A percentile compares a stretch with the other conserved stretches of the same genome.
These are phyloP conservation scores for Neonectria faginata DNA, from an alignment of 2,329 filamentous ascomycete species.

Conservation along the genomic window DNA sequence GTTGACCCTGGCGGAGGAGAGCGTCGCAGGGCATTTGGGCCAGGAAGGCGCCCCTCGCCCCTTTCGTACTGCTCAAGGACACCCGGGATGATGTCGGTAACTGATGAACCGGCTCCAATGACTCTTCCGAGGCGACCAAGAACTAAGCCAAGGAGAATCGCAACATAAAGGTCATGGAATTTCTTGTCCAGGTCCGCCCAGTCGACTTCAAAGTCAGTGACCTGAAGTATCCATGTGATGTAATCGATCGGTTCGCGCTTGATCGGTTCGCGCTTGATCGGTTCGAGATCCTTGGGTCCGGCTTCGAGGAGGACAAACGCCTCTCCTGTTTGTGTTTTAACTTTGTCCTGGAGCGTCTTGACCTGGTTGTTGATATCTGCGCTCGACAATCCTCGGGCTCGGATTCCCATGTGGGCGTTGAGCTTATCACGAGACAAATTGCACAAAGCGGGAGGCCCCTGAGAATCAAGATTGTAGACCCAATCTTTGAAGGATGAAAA, in stretches of 20 bases:
- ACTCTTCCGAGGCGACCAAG: neutral
- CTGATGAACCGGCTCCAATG: neutral
- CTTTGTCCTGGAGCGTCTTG: neutral
- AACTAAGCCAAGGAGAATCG: neutral
- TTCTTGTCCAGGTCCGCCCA: neutral
- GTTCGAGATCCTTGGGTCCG: neutral
- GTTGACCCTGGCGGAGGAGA: neutral
- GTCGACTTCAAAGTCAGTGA: neutral
- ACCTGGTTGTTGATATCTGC: neutral
- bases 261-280: no score
- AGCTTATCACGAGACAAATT: neutral
- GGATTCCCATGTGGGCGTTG: neutral
- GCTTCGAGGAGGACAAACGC: neutral
- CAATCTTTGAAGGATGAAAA: neutral
- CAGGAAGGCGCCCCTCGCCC: neutral
- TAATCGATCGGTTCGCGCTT: neutral
- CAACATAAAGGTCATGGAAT: neutral
- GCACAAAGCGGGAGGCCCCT: neutral
- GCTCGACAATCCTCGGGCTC: neutral
- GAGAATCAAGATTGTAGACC: neutral
- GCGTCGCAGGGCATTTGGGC: neutral
- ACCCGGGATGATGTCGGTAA: neutral
- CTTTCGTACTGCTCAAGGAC: neutral
- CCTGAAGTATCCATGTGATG: neutral
- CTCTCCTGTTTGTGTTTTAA: neutral